Percentiles rank a stretch among this genome's conserved stretches.
phyloP scores from a whole-genome alignment of 441 rosid genomes.

The Eugenia klotzschiana region DNA sequence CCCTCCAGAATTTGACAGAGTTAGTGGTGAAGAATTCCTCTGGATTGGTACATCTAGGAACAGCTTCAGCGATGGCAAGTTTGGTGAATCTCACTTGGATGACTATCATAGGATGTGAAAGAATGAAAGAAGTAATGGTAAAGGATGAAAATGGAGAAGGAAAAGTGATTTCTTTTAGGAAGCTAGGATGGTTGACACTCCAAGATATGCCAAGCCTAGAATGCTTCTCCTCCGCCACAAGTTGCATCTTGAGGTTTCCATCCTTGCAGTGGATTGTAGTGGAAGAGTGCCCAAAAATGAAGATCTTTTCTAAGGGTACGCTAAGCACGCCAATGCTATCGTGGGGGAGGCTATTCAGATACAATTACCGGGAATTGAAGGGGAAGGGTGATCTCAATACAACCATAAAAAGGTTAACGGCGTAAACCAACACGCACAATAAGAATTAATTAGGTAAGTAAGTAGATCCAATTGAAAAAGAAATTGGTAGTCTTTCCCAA shows the following conservation, averaged over 20 bases:
- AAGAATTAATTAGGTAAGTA: no score
- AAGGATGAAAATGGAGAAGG: fast-evolving
- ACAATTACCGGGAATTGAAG: fast-evolving
- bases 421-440: background rate
- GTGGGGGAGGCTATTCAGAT: fast-evolving
- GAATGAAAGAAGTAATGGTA: background rate
- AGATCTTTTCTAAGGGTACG: background rate
- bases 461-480: background rate
- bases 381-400: background rate
- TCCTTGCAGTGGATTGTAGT: fast-evolving
- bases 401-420: background rate
- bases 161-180: background rate
- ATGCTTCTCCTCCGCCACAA: background rate
- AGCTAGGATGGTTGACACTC: fast-evolving
- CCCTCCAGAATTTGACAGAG: fast-evolving
- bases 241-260: background rate
- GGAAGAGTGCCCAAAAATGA: background rate
- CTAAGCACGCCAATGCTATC: fast-evolving
- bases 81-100: fast-evolving
- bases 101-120: background rate
- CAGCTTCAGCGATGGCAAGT: fast-evolving
- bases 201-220: background rate
- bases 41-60: background rate
- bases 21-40: background rate
- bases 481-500: no score